A percentile compares a stretch with the other conserved stretches of the same genome.
Evolutionary conservation across 176 grass and related monocot genomes (phyloP).

Genomic region (Oryza australiensis): DNA sequence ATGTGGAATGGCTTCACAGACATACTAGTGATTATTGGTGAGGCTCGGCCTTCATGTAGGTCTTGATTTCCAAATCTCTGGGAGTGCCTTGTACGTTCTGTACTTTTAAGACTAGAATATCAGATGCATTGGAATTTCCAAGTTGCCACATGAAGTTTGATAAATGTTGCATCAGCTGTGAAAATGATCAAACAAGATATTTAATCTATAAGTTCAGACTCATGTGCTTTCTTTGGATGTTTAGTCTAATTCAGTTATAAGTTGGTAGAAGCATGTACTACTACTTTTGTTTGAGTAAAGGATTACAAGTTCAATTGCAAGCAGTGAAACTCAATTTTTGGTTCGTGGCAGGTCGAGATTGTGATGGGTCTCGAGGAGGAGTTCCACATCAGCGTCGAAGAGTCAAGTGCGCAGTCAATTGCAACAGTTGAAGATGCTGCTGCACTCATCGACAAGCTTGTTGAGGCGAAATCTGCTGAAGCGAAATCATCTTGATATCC

Average conservation of each 20-base stretch:
- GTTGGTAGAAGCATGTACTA: not conserved
- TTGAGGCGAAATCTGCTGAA: not conserved
- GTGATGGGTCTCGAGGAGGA: slow-evolving; percentile 78
- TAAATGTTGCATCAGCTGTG: not conserved
- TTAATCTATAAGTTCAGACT: not conserved
- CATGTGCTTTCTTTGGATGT: not conserved
- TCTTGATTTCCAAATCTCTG: not conserved
- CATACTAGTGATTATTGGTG: not conserved
- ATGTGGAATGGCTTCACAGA: not conserved
- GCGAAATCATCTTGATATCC: not conserved
- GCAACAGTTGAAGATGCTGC: slow-evolving; percentile 55
- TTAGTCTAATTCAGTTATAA: not conserved
- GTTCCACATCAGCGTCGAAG: slow-evolving; percentile 58
- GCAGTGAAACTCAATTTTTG: not conserved
- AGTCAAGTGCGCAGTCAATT: slow-evolving; percentile 55
- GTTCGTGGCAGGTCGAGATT: slow-evolving; percentile 51
- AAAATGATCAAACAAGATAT: not conserved
- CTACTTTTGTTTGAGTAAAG: slow-evolving; percentile 6
- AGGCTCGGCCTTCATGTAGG: not conserved
- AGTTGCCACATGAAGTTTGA: not conserved
- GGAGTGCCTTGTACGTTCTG: not conserved
- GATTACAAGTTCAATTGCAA: not conserved
- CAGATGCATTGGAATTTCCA: not conserved
- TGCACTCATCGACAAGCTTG: slow-evolving; percentile 54
- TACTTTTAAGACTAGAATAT: not conserved